Conservation (phyloP, 75 land plant species). For the Cunninghamia lanceolata region DNA sequence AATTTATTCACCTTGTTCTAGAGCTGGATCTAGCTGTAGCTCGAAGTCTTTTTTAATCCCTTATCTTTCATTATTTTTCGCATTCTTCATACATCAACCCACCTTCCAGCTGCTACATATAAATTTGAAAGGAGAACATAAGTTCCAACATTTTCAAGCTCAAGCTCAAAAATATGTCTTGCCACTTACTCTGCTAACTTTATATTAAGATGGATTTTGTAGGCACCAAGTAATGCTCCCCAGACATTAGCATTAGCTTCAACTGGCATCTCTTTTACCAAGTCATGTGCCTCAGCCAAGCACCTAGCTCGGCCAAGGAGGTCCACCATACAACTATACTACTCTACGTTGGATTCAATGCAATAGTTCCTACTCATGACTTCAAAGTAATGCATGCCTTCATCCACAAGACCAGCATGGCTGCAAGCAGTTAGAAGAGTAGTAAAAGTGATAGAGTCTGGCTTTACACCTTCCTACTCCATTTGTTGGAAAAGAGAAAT, state of each 20-base stretch:
- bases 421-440: conserved; percentile 24
- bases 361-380: neutral
- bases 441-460: conserved; percentile 16
- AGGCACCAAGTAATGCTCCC: neutral
- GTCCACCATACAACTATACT: neutral
- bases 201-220: neutral
- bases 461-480: conserved; percentile 20
- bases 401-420: conserved; percentile 26
- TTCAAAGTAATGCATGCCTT: conserved; percentile 10
- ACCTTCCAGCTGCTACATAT: neutral
- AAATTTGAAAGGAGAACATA: neutral
- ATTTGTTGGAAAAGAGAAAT: conserved; percentile 23
- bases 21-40: neutral
- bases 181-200: neutral
- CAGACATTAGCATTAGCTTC: neutral
- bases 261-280: neutral
- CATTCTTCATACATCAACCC: neutral
- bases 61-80: neutral
- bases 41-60: neutral
- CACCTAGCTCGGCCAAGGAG: neutral
- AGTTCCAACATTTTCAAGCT: too few relatives aligned
- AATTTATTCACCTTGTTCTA: neutral
- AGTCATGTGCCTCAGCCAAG: neutral
- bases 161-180: neutral
- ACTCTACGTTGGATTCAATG: neutral